Evolutionary conservation across 2,329 filamentous ascomycete species (phyloP).

Genomic region (Arthrobotrys conoides): DNA sequence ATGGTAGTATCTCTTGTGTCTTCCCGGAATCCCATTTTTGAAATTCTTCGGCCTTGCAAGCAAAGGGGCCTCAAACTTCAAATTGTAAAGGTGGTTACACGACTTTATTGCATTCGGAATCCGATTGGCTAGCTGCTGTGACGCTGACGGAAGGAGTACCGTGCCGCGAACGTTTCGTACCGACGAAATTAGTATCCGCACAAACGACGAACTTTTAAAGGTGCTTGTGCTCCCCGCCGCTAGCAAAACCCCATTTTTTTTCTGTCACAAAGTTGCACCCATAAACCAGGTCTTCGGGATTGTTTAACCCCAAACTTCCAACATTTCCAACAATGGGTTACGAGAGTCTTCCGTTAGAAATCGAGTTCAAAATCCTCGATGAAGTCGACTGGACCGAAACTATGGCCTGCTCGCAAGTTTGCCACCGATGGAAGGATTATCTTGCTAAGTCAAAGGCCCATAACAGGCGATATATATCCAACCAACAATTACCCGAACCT

Average conservation of each 20-base stretch:
- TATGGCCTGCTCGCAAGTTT: slow-evolving; percentile 43
- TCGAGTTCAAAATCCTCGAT: slow-evolving; percentile 55
- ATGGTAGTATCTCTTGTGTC: slow-evolving; percentile 11
- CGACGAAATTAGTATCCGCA: not conserved
- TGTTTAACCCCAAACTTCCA: not conserved
- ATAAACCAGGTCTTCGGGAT: slow-evolving; percentile 20
- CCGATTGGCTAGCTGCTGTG: slow-evolving; percentile 8
- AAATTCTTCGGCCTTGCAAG: slow-evolving; percentile 25
- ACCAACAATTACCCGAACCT: slow-evolving; percentile 23
- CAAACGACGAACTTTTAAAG: slow-evolving; percentile 17
- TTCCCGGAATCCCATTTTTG: slow-evolving; percentile 14
- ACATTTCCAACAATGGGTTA: slow-evolving; percentile 49
- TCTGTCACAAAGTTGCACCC: slow-evolving; percentile 1
- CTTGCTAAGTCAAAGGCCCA: slow-evolving; percentile 31
- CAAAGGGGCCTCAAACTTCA: slow-evolving; percentile 9
- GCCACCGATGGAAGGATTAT: slow-evolving; percentile 48
- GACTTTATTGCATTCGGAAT: slow-evolving; percentile 23
- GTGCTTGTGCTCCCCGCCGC: slow-evolving; percentile 3
- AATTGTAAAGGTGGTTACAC: slow-evolving; percentile 19
- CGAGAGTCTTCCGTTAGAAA: slow-evolving; percentile 53
- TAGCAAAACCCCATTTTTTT: not conserved
- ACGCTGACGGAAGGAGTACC: slow-evolving; percentile 22
- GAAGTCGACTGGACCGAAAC: slow-evolving; percentile 56
- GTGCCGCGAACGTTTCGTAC: slow-evolving; percentile 25
- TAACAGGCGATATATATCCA: slow-evolving; percentile 40